phyloP scores from a whole-genome alignment of 2,329 filamentous ascomycete species.

The Lachnellula willkommii region DNA sequence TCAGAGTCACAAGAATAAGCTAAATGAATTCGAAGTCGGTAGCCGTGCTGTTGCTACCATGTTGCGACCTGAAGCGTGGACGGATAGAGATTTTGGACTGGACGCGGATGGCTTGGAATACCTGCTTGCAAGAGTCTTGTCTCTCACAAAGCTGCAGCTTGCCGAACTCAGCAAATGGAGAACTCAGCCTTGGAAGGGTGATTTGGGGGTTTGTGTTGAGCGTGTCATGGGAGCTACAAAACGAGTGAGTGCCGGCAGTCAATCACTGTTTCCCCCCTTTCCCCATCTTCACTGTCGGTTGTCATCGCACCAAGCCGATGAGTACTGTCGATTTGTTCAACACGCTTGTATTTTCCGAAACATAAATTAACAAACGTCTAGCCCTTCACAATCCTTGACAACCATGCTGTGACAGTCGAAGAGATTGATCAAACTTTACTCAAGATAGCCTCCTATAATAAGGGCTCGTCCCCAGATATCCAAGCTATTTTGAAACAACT shows the following conservation, averaged over 20 bases:
- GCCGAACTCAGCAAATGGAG: constrained; percentile 59
- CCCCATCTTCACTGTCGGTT: constrained; percentile 6
- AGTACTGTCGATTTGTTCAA: too few species aligned
- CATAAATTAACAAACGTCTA: constrained; percentile 2
- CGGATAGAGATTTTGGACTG: constrained; percentile 72
- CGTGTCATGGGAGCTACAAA: constrained; percentile 19
- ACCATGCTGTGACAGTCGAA: constrained; percentile 56
- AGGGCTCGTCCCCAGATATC: constrained; percentile 64
- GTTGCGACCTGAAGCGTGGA: constrained; percentile 68
- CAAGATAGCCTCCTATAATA: constrained; percentile 60
- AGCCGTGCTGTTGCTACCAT: constrained; percentile 65
- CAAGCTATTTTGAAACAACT: constrained; percentile 30
- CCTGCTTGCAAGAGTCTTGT: constrained; percentile 62
- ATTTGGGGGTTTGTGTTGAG: constrained; percentile 56
- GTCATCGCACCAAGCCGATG: background rate
- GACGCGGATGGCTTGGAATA: constrained; percentile 56
- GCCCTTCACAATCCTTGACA: background rate
- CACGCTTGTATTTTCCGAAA: background rate
- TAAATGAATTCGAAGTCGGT: constrained; percentile 54
- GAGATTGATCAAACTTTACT: constrained; percentile 65
- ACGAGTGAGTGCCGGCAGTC: constrained; percentile 12
- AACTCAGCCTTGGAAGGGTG: constrained; percentile 47
- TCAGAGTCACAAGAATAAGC: constrained; percentile 48
- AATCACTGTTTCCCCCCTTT: background rate
- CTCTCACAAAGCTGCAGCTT: constrained; percentile 56